A percentile compares a stretch with the other conserved stretches of the same genome.
These are phyloP conservation scores for Striga asiatica DNA, from an alignment of 257 asterid species.

Conservation along the genomic window DNA sequence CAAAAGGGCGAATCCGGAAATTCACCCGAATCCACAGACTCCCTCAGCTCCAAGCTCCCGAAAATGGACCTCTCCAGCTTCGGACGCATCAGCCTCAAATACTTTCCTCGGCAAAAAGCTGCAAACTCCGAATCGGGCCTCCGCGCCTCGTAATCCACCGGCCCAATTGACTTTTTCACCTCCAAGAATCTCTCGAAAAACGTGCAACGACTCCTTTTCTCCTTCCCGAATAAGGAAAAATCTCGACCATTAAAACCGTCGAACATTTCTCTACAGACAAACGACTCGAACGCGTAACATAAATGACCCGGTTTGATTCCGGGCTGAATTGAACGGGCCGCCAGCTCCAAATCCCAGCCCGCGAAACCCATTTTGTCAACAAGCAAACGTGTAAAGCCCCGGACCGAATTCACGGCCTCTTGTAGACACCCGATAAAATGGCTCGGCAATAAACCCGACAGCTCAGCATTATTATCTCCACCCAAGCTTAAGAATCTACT, in stretches of 20 bases:
- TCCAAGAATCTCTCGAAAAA: conserved; percentile 49
- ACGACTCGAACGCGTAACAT: conserved; percentile 65
- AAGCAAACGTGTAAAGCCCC: conserved; percentile 50
- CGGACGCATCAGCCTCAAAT: conserved; percentile 43
- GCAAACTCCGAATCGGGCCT: conserved; percentile 18
- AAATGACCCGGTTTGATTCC: conserved; percentile 34
- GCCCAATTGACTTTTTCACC: conserved; percentile 28
- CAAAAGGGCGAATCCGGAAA: conserved; percentile 52
- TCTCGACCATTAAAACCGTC: conserved; percentile 46
- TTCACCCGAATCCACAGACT: conserved; percentile 36
- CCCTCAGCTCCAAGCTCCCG: conserved; percentile 43
- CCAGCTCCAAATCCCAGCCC: conserved; percentile 66
- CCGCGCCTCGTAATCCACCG: neutral
- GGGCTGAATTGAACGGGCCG: conserved; percentile 51
- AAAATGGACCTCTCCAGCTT: conserved; percentile 57
- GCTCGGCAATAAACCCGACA: conserved; percentile 29
- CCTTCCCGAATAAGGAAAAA: conserved; percentile 19
- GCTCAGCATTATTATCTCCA: too few species aligned
- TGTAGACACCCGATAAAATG: conserved; percentile 36
- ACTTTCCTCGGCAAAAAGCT: conserved; percentile 43
- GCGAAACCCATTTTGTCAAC: conserved; percentile 51
- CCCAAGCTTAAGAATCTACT: conserved; percentile 40
- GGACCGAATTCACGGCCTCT: conserved; percentile 43
- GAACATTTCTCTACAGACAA: conserved; percentile 60
- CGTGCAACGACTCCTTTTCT: neutral